Evolutionary conservation across 1,284 basidiomycete species (phyloP).

Genomic region (Leucoagaricus sp.): DNA sequence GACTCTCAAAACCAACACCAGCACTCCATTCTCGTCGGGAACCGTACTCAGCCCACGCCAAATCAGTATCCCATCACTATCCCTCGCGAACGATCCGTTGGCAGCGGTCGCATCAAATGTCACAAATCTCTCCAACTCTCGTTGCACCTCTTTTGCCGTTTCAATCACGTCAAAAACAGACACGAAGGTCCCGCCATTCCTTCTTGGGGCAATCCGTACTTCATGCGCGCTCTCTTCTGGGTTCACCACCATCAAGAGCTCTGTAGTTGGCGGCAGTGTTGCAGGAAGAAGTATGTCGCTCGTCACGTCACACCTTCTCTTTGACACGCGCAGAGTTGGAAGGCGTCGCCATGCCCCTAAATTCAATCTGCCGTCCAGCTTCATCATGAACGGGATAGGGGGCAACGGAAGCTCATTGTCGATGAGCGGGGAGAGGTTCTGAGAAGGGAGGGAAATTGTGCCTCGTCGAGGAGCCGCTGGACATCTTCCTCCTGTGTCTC

Average conservation of each 20-base stretch:
- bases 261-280: background rate
- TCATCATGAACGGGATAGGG: background rate
- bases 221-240: background rate
- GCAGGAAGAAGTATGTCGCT: background rate
- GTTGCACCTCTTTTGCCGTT: background rate
- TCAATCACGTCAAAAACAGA: slow-evolving; percentile 4
- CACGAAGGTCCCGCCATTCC: background rate
- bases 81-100: background rate
- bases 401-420: slow-evolving; percentile 1
- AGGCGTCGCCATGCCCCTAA: background rate
- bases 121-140: background rate
- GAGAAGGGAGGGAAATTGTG: background rate
- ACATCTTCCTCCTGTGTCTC: too few species aligned
- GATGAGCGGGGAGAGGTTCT: background rate
- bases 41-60: background rate
- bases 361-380: background rate
- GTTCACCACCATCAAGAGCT: background rate
- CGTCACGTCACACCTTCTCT: background rate
- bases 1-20: background rate
- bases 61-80: background rate
- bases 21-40: background rate
- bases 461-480: background rate
- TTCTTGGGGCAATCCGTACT: background rate
- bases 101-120: background rate
- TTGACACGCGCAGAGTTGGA: background rate